phyloP scores from a whole-genome alignment of 306 rosid species.

The Astragalus membranaceus region DNA sequence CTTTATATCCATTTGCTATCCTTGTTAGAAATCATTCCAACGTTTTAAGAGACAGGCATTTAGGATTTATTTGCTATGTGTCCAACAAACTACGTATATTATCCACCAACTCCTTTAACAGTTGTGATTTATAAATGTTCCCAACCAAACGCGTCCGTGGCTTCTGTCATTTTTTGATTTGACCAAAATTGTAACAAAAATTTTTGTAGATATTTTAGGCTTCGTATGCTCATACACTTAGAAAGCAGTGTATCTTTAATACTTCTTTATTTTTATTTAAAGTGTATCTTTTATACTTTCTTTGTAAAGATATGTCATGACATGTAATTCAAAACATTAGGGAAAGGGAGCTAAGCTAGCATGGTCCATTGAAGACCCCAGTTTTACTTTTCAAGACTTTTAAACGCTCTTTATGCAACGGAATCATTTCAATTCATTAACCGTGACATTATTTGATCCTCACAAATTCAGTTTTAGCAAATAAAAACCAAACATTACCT shows the following conservation, averaged over 20 bases:
- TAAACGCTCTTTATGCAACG: not conserved
- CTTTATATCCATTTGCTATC: not conserved
- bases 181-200: not conserved
- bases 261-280: not conserved
- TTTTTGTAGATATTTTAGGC: not conserved
- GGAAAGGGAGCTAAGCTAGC: not conserved
- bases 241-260: not conserved
- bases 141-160: constrained; percentile 24
- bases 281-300: constrained; percentile 3
- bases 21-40: not conserved
- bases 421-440: not conserved
- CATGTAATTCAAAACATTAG: not conserved
- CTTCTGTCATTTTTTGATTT: constrained; percentile 18
- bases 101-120: constrained; percentile 25
- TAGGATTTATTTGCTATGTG: constrained; percentile 1
- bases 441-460: not conserved
- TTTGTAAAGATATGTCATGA: not conserved
- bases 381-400: not conserved
- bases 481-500: too few species aligned
- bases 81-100: not conserved
- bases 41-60: constrained; percentile 11
- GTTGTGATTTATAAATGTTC: constrained; percentile 18
- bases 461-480: too few species aligned
- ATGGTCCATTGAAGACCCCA: not conserved
- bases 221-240: not conserved